These are phyloP conservation scores for Perilla frutescens DNA, from an alignment of 257 asterid genomes.

Conservation along the genomic window DNA sequence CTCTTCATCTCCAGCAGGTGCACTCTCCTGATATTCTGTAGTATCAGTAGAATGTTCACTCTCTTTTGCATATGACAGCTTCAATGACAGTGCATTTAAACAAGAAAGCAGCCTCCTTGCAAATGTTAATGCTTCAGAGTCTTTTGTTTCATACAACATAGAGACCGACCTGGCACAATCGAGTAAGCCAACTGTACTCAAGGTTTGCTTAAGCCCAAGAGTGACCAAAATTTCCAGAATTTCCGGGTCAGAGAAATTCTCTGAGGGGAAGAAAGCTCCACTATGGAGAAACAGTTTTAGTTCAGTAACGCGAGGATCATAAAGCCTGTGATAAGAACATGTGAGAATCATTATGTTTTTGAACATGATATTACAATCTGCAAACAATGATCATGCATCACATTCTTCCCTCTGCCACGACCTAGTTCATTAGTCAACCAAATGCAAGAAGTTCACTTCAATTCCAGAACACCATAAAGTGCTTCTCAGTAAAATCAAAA, in stretches of 20 bases:
- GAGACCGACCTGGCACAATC: constrained; percentile 92
- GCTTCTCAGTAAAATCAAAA: not conserved
- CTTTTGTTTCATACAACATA: constrained; percentile 56
- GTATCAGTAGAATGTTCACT: constrained; percentile 43
- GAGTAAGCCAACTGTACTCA: constrained; percentile 71
- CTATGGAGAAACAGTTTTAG: constrained; percentile 65
- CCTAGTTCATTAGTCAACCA: constrained; percentile 18
- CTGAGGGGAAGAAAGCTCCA: constrained; percentile 80
- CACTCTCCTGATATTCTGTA: constrained; percentile 46
- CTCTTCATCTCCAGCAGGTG: constrained; percentile 48
- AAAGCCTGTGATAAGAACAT: constrained; percentile 67
- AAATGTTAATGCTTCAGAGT: constrained; percentile 53
- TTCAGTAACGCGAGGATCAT: constrained; percentile 88
- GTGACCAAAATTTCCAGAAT: constrained; percentile 69
- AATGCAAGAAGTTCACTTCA: constrained; percentile 21
- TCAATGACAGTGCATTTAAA: constrained; percentile 60
- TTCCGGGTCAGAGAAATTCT: constrained; percentile 69
- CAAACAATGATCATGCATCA: constrained; percentile 19
- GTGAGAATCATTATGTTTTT: constrained; percentile 29
- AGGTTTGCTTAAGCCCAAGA: constrained; percentile 79
- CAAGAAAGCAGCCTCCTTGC: constrained; percentile 76
- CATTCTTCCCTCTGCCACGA: constrained; percentile 12
- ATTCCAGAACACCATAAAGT: constrained; percentile 10
- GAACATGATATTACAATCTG: constrained; percentile 3
- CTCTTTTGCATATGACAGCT: constrained; percentile 54